Percentiles rank a stretch among this genome's conserved stretches.
Evolutionary conservation across 129 eudicot species (phyloP).

Genomic region (Artemisia argyi): DNA sequence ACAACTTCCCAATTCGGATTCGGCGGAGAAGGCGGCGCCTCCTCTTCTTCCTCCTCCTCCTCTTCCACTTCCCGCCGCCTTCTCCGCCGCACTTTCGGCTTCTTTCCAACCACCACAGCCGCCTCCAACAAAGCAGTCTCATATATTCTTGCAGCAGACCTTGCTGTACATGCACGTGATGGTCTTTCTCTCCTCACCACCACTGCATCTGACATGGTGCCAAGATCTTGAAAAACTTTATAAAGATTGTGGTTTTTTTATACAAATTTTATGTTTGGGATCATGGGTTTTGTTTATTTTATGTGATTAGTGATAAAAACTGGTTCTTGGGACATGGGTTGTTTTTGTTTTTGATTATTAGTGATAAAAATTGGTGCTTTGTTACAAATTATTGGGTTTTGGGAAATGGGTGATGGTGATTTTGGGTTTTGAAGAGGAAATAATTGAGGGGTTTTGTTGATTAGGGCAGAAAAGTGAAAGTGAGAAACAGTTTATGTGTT

Average conservation of each 20-base stretch:
- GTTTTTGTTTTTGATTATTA: not conserved
- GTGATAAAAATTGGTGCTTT: slow-evolving; percentile 12
- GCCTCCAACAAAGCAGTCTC: slow-evolving; percentile 71
- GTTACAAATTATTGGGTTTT: not conserved
- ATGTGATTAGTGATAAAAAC: not conserved
- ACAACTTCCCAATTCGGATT: slow-evolving; percentile 53
- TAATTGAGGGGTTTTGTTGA: not conserved
- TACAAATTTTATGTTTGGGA: slow-evolving; percentile 41
- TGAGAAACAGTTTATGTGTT: not conserved
- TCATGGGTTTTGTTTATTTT: slow-evolving; percentile 42
- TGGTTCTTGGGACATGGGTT: not conserved
- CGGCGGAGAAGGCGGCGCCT: slow-evolving; percentile 43
- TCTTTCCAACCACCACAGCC: slow-evolving; percentile 42
- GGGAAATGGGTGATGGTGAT: slow-evolving; percentile 15
- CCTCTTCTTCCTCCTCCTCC: slow-evolving; percentile 46
- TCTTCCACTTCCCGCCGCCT: slow-evolving; percentile 33
- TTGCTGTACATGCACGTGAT: slow-evolving; percentile 85
- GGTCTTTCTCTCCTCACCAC: slow-evolving; percentile 78
- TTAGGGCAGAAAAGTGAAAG: not conserved
- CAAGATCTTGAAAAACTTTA: slow-evolving; percentile 46
- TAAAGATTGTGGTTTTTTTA: slow-evolving; percentile 22
- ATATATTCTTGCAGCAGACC: slow-evolving; percentile 64
- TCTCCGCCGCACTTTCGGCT: slow-evolving; percentile 41
- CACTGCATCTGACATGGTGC: slow-evolving; percentile 45
- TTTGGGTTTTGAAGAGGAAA: slow-evolving; percentile 4